Percentiles rank a stretch among this genome's conserved stretches.
phyloP scores from a whole-genome alignment of 2,329 filamentous ascomycete species.

The Thyridium curvatum region DNA sequence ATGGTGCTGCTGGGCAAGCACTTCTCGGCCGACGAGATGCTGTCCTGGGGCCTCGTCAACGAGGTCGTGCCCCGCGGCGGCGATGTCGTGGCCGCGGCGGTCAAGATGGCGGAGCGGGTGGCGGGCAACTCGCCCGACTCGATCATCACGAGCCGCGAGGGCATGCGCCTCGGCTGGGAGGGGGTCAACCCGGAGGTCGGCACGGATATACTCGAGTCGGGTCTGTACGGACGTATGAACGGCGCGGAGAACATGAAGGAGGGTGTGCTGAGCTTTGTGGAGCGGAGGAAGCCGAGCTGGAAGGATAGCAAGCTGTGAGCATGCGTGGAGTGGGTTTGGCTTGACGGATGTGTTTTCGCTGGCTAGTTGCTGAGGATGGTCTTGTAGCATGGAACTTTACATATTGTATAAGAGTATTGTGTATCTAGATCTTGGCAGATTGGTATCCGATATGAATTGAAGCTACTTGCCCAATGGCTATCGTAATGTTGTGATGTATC shows the following conservation, averaged over 20 bases:
- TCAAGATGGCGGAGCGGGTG: conserved; percentile 56
- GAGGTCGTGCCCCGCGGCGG: conserved; percentile 42
- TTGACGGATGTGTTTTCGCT: no score
- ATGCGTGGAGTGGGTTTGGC: no score
- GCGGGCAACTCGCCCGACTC: conserved; percentile 67
- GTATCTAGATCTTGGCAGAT: no score
- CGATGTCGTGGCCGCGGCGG: conserved; percentile 48
- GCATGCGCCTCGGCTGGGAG: conserved; percentile 68
- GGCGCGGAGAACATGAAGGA: conserved; percentile 68
- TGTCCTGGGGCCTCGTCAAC: conserved; percentile 65
- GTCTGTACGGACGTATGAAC: conserved; percentile 53
- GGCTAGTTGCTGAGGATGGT: no score
- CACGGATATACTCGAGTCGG: conserved; percentile 49
- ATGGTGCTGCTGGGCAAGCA: conserved; percentile 47
- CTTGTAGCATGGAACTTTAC: no score
- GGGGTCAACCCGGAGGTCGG: conserved; percentile 57
- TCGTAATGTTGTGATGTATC: no score
- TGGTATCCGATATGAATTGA: no score
- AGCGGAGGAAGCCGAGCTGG: conserved; percentile 67
- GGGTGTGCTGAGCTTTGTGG: conserved; percentile 68
- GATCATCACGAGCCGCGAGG: conserved; percentile 67
- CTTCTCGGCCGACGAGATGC: conserved; percentile 53
- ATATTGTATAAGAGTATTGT: no score
- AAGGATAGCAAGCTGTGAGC: conserved; percentile 52
- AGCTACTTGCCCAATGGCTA: no score